Evolutionary conservation across 345 rosid species (phyloP), one percentile per base, ranked within the genome.

Genomic region (Eucalyptus regnans): DNA sequence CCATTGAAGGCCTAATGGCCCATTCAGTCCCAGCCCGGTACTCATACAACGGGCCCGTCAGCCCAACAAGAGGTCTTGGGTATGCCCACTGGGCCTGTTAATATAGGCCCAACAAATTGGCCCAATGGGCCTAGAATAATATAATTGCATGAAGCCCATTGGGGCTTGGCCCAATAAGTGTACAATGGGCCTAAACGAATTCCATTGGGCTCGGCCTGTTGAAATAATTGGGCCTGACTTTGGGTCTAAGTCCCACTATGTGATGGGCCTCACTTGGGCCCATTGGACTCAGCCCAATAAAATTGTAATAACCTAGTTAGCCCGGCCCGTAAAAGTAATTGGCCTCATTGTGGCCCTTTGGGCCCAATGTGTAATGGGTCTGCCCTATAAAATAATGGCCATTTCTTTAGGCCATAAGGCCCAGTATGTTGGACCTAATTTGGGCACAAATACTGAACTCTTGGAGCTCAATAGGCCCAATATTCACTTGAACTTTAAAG

Each of bases 291-390:
- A 7, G 12, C 23, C 80, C 43, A 4, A 31, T 16, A 31, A 17
- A n/a, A 7, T n/a, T 27, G 7, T 27, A 2, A 29, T 6, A 25
- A 7, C n/a, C 66, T 2, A 58, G 13, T 11, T 3, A 12, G 23
- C 43, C 23, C 43, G 33, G 22, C 22, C 22, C 7, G 23, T 33
- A 68, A 33, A 64, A 68, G 11, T 4, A 33, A 29, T 13, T 31
- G 23, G 3, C 20, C 76, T n/a, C 1, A 14, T 8, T 15, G 1
- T 31, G 41, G 22, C 10, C 41, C 79, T n/a, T 3, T 31, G 1
- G 22, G 22, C 43, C 20, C 9, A 64, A 17, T 29, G 9, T n/a
- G 1, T 7, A 64, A 15, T 31, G 22, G 43, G 43, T 23, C 12
- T 31, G 2, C 43, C 6, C 41, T 2, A 8, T 9, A n/a, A 33